Percentiles rank a stretch among this genome's conserved stretches.
Evolutionary conservation across 345 rosid species (phyloP).

Genomic region (Hibiscus tridactylites): DNA sequence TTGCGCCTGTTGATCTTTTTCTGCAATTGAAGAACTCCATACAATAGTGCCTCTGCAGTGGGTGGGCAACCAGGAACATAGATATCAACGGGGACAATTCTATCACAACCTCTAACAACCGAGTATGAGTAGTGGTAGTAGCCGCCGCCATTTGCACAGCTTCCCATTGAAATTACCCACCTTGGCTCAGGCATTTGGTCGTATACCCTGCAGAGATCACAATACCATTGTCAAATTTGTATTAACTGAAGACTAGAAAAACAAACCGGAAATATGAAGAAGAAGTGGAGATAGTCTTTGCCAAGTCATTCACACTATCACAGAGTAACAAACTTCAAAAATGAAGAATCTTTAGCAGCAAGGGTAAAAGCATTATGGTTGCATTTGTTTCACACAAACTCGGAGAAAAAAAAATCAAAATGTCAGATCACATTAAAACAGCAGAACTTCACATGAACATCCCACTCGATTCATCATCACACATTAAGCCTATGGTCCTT

Average conservation of each 20-base stretch:
- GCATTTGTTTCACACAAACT: neutral
- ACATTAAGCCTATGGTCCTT: neutral
- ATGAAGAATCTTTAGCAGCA: neutral
- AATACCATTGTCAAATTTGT: neutral
- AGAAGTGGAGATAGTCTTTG: neutral
- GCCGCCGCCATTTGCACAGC: constrained; percentile 98
- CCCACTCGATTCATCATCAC: neutral
- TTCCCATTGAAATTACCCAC: constrained; percentile 99
- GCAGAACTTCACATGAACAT: neutral
- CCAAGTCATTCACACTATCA: neutral
- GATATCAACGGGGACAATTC: constrained; percentile 95
- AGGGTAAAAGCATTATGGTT: neutral
- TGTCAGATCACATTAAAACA: neutral
- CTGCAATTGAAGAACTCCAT: constrained; percentile 92
- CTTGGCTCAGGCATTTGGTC: constrained; percentile 99
- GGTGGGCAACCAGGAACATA: constrained; percentile 99
- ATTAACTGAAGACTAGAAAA: neutral
- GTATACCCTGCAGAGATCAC: constrained; percentile 63
- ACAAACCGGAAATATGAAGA: neutral
- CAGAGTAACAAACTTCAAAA: neutral
- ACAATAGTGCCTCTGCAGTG: constrained; percentile 92
- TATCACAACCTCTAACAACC: constrained; percentile 91
- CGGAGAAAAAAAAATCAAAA: neutral
- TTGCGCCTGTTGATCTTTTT: constrained; percentile 95
- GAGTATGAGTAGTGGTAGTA: constrained; percentile 98